These are phyloP conservation scores for Phragmites australis DNA, from an alignment of 176 grass and related monocot genomes.

Conservation along the genomic window DNA sequence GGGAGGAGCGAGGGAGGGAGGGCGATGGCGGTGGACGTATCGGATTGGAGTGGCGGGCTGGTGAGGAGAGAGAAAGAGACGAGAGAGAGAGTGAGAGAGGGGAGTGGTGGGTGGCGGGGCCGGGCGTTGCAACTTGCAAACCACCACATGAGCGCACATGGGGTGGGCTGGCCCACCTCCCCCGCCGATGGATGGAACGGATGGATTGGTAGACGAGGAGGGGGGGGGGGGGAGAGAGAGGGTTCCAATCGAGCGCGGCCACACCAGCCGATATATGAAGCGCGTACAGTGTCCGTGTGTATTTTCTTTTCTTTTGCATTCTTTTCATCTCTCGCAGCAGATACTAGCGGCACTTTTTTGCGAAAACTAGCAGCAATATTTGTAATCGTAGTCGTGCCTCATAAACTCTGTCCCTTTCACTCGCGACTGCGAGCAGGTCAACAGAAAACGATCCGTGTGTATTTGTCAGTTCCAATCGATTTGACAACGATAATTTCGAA, in stretches of 20 bases:
- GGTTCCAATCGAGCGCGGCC: neutral
- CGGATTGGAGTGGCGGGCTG: neutral
- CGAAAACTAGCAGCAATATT: too few species aligned
- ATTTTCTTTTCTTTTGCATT: neutral
- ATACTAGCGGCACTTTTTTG: too few species aligned
- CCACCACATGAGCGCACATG: constrained; percentile 86
- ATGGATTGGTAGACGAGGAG: neutral
- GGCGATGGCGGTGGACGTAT: constrained; percentile 28
- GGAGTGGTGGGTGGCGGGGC: constrained; percentile 54
- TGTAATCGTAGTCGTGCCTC: neutral
- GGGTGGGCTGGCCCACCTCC: constrained; percentile 43
- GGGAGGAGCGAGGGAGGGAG: neutral
- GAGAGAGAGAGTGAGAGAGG: constrained; percentile 9
- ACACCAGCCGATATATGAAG: neutral
- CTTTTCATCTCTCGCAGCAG: neutral
- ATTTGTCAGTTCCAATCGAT: neutral
- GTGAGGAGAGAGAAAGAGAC: constrained; percentile 6
- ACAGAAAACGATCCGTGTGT: neutral
- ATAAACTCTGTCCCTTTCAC: neutral
- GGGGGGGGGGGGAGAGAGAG: neutral
- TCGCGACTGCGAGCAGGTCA: neutral
- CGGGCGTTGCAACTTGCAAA: constrained; percentile 54
- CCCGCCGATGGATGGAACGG: neutral
- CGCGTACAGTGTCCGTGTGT: neutral
- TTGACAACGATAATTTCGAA: neutral